phyloP scores from a whole-genome alignment of 192 early-diverging fungal genomes.

The Ambispora gerdemannii region DNA sequence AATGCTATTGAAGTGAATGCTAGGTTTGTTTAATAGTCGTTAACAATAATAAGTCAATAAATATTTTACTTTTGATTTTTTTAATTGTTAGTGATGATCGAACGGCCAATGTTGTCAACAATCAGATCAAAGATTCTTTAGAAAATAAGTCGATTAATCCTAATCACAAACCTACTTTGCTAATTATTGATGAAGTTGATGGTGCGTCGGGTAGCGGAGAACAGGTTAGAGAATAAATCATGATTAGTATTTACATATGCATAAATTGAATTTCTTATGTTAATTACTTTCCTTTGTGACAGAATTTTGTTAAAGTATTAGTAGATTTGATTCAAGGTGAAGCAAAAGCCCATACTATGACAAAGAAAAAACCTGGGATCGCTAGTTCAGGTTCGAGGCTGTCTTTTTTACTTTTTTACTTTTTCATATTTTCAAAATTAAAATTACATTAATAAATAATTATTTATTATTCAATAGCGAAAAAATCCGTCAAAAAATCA shows the following conservation, averaged over 20 bases:
- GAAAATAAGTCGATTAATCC: constrained; percentile 70
- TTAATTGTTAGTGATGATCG: constrained; percentile 89
- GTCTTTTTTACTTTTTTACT: too few relatives aligned
- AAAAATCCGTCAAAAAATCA: constrained; percentile 42
- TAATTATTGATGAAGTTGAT: constrained; percentile 97
- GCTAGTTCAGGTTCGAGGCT: too few relatives aligned
- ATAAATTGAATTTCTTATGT: neutral
- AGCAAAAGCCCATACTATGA: too few relatives aligned
- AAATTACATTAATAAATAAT: neutral
- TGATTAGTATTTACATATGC: constrained; percentile 5
- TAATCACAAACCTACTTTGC: constrained; percentile 68
- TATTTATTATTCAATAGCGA: neutral
- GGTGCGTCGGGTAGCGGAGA: constrained; percentile 74
- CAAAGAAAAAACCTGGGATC: too few relatives aligned
- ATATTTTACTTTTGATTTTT: neutral
- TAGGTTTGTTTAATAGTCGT: constrained; percentile 42
- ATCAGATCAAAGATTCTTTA: constrained; percentile 71
- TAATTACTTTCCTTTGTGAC: neutral
- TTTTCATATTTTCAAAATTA: too few relatives aligned
- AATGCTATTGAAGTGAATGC: constrained; percentile 92
- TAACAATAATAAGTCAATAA: constrained; percentile 22
- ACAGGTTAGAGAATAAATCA: constrained; percentile 61
- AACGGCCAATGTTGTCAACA: constrained; percentile 68
- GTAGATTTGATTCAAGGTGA: constrained; percentile 58
- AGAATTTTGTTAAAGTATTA: constrained; percentile 83